A percentile compares a stretch with the other conserved stretches of the same genome.
Conservation (phyloP, 139 green algal species). For the Chlorella sp. region DNA sequence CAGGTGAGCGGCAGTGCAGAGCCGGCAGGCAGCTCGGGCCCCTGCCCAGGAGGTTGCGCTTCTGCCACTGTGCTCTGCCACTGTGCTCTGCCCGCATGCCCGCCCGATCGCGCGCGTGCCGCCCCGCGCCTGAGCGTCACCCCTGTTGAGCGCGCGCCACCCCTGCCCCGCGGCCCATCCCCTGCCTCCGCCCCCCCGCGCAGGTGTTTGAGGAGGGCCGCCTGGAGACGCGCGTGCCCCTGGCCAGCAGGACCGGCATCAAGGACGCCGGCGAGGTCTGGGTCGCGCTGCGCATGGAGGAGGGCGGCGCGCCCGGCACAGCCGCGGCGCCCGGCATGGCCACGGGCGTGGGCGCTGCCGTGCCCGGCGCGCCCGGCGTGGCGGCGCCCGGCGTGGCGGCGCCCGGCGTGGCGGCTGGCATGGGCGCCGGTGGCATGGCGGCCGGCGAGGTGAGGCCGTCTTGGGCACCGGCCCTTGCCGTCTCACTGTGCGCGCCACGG, state of each 20-base stretch:
- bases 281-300: conserved; percentile 31
- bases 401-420: conserved; percentile 1
- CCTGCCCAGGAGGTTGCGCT: neutral
- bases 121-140: no score
- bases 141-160: no score
- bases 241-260: conserved; percentile 35
- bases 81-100: no score
- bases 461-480: no score
- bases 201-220: conserved; percentile 36
- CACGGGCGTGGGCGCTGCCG: neutral
- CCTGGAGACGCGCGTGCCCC: conserved; percentile 32
- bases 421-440: no score
- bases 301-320: neutral
- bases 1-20: conserved; percentile 22
- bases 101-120: no score
- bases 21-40: no score
- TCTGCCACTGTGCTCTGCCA: neutral
- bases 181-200: no score
- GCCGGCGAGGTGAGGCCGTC: no score
- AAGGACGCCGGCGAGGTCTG: conserved; percentile 42
- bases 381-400: conserved; percentile 5
- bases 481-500: no score
- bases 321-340: neutral
- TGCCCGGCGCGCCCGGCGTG: neutral
- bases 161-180: no score